These are phyloP conservation scores for Schoenoplectus tabernaemontani DNA, from an alignment of 202 grass and related monocot genomes.

Conservation along the genomic window DNA sequence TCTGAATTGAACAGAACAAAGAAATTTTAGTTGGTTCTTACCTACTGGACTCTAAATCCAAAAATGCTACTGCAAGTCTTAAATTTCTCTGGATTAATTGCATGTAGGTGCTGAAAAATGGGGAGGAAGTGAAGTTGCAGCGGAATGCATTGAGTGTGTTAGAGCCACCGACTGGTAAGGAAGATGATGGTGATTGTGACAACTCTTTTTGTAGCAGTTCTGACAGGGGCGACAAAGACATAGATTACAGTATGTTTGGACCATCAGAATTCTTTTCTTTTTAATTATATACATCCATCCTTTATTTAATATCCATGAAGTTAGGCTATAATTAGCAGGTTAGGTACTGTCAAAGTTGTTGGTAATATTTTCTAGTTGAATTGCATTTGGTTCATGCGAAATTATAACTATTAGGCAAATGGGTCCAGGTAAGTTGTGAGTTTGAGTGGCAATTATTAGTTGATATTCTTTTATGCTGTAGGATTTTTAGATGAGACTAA, in stretches of 20 bases:
- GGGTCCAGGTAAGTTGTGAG: not conserved
- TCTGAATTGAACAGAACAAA: not conserved
- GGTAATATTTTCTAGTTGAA: not conserved
- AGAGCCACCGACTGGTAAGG: conserved; percentile 38
- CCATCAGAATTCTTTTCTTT: not conserved
- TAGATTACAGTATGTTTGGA: conserved; percentile 29
- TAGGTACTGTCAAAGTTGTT: not conserved
- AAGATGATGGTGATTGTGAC: conserved; percentile 29
- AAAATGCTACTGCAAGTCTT: not conserved
- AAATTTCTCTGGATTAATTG: not conserved
- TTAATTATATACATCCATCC: not conserved
- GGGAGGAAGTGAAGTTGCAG: conserved; percentile 44
- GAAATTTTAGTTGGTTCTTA: not conserved
- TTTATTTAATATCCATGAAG: not conserved
- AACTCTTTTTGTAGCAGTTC: conserved; percentile 41
- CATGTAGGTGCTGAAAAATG: conserved; percentile 41
- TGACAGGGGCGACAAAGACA: conserved; percentile 36
- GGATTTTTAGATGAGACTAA: not conserved
- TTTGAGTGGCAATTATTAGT: not conserved
- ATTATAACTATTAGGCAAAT: not conserved
- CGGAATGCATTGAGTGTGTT: conserved; percentile 45
- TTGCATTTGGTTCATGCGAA: not conserved
- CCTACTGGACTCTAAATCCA: not conserved
- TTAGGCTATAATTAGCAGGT: not conserved
- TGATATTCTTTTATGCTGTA: not conserved